Conservation (phyloP, 139 green algal species). For the Medakamo hakoo region DNA sequence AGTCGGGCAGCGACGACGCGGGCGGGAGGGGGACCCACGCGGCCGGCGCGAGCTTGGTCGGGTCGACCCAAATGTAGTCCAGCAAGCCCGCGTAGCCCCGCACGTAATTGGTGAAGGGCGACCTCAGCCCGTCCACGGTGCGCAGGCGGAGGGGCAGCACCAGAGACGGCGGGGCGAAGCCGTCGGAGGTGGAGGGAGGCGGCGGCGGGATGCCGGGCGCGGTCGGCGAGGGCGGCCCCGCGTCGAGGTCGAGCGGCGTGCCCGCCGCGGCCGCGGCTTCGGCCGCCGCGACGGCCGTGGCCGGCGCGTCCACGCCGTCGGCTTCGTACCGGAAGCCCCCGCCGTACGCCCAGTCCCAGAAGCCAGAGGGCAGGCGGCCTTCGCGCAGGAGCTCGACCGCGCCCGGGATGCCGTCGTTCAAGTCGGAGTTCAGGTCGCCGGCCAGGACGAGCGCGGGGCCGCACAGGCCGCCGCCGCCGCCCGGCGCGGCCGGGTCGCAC, state of each 20-base stretch:
- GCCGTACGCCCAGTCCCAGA: slow-evolving; percentile 69
- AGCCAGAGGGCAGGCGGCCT: slow-evolving; percentile 34
- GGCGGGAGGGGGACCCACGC: slow-evolving; percentile 29
- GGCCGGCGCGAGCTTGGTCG: slow-evolving; percentile 16
- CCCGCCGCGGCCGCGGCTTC: slow-evolving; percentile 1
- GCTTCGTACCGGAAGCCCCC: slow-evolving; percentile 44
- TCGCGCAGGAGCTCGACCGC: slow-evolving; percentile 57
- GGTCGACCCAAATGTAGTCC: slow-evolving; percentile 54
- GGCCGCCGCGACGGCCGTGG: slow-evolving; percentile 7
- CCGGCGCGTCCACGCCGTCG: slow-evolving; percentile 12
- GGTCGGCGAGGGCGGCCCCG: not conserved
- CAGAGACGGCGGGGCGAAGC: slow-evolving; percentile 33
- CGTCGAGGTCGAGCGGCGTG: not conserved
- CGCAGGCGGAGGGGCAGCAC: slow-evolving; percentile 25
- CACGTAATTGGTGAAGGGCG: slow-evolving; percentile 73
- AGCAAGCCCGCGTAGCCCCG: slow-evolving; percentile 62
- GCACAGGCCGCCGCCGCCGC: slow-evolving; percentile 1
- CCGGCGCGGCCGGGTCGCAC: not conserved
- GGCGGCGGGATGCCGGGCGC: not conserved
- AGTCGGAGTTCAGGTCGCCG: slow-evolving; percentile 73
- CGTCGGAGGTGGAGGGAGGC: not conserved
- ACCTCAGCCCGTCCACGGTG: slow-evolving; percentile 36
- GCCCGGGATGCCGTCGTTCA: slow-evolving; percentile 74
- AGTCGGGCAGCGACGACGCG: slow-evolving; percentile 24
- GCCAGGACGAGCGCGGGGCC: slow-evolving; percentile 47